Percentiles rank a stretch among this genome's conserved stretches.
phyloP scores from a whole-genome alignment of 495 filamentous ascomycete genomes.

The Xylaria bambusicola region DNA sequence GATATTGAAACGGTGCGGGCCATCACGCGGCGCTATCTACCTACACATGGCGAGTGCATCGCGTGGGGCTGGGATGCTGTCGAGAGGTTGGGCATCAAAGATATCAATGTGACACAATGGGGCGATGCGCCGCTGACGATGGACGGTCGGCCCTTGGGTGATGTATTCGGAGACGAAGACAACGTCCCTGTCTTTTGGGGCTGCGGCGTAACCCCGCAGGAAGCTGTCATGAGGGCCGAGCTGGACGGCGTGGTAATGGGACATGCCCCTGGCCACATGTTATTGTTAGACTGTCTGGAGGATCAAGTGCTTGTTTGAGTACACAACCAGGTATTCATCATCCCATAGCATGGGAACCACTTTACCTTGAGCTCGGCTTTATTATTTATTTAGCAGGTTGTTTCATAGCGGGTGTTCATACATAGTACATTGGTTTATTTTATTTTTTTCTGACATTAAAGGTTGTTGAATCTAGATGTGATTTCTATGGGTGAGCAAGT shows the following conservation, averaged over 20 bases:
- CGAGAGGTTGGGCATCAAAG: slow-evolving; percentile 45
- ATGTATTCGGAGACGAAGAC: slow-evolving; percentile 31
- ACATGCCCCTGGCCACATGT: slow-evolving; percentile 59
- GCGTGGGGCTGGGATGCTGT: slow-evolving; percentile 61
- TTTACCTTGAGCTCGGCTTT: no score
- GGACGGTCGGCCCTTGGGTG: slow-evolving; percentile 26
- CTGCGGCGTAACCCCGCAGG: slow-evolving; percentile 60
- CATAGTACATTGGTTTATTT: no score
- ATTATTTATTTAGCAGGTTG: no score
- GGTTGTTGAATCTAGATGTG: no score
- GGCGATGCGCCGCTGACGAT: slow-evolving; percentile 40
- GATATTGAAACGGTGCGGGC: slow-evolving; percentile 52
- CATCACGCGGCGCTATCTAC: slow-evolving; percentile 47
- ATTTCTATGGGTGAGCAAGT: no score
- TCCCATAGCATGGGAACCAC: no score
- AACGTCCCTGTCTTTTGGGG: slow-evolving; percentile 61
- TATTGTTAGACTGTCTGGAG: slow-evolving; percentile 48
- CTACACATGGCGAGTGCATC: slow-evolving; percentile 60
- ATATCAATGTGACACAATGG: slow-evolving; percentile 48
- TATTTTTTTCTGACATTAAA: no score
- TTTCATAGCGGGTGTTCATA: no score
- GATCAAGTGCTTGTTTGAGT: no score
- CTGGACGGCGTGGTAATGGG: slow-evolving; percentile 53
- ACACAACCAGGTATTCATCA: no score
- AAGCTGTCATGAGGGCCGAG: slow-evolving; percentile 51